These are phyloP conservation scores for Heliamphora pulchella DNA, from an alignment of 179 eudicot species.

Conservation along the genomic window DNA sequence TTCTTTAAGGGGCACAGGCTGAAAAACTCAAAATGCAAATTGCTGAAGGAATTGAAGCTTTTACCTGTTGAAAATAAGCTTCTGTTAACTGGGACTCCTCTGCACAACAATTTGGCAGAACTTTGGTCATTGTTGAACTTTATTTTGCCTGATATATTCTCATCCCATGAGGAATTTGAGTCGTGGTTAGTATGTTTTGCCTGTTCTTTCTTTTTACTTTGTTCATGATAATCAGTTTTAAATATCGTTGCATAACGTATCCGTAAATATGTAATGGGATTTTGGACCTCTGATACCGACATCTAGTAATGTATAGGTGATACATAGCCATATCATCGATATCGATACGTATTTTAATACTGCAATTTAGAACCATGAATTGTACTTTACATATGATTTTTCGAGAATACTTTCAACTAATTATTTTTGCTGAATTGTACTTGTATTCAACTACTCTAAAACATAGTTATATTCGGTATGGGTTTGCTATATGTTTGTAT, in stretches of 20 bases:
- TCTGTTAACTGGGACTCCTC: conserved; percentile 91
- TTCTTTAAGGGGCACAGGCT: conserved; percentile 77
- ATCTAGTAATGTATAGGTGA: too few relatives aligned
- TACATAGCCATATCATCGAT: too few relatives aligned
- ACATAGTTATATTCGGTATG: too few relatives aligned
- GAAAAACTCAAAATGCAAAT: conserved; percentile 82
- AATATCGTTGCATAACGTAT: too few relatives aligned
- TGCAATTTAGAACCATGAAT: too few relatives aligned
- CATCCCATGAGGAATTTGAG: conserved; percentile 86
- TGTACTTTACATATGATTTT: too few relatives aligned
- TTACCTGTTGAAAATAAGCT: conserved; percentile 82
- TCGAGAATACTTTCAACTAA: too few relatives aligned
- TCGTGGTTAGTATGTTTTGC: conserved; percentile 56
- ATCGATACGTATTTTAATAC: too few relatives aligned
- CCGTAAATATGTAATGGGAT: too few relatives aligned
- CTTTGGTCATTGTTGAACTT: conserved; percentile 97
- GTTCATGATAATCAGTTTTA: not conserved
- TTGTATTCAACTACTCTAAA: not conserved
- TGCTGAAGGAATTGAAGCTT: conserved; percentile 60
- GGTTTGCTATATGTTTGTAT: not conserved
- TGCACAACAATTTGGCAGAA: conserved; percentile 97
- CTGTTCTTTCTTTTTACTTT: not conserved
- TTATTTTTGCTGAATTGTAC: not conserved
- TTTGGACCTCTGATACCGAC: too few relatives aligned
- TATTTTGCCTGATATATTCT: conserved; percentile 91